Percentiles rank a stretch among this genome's conserved stretches.
Evolutionary conservation across 148 eudicot genomes (phyloP).

Genomic region (Tetragonia tetragonoides): DNA sequence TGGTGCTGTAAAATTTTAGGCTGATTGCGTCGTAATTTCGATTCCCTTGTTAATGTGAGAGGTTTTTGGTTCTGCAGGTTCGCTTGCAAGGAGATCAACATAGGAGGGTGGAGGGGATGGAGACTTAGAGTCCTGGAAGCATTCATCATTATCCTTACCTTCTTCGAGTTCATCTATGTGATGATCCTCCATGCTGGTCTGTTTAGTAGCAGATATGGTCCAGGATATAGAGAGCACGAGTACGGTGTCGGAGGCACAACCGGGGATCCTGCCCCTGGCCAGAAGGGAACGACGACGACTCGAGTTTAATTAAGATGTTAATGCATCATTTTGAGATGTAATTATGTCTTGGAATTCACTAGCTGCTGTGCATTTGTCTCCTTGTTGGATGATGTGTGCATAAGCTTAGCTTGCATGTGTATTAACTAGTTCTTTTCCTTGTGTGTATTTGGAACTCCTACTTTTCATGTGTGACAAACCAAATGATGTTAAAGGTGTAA

Average conservation of each 20-base stretch:
- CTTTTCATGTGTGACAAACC: too few species aligned
- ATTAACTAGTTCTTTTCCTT: too few species aligned
- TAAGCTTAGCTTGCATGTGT: too few species aligned
- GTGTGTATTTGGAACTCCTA: too few species aligned
- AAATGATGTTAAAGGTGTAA: too few species aligned
- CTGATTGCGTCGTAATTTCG: too few species aligned
- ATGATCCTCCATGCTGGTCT: constrained; percentile 61
- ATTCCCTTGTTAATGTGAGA: too few species aligned
- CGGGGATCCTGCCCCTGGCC: neutral
- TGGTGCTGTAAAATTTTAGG: too few species aligned
- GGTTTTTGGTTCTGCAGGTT: constrained; percentile 36
- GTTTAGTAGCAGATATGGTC: constrained; percentile 35
- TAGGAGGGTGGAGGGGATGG: constrained; percentile 82
- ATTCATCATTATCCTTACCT: constrained; percentile 46
- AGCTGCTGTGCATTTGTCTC: neutral
- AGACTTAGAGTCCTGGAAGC: constrained; percentile 66
- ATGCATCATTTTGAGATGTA: too few species aligned
- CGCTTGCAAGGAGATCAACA: constrained; percentile 71
- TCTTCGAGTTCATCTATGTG: constrained; percentile 54
- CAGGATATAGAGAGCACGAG: constrained; percentile 40
- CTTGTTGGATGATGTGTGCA: neutral
- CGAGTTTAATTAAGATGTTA: constrained; percentile 6
- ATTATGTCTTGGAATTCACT: too few species aligned
- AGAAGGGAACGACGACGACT: constrained; percentile 24
- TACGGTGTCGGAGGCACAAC: constrained; percentile 23